A percentile compares a stretch with the other conserved stretches of the same genome.
phyloP scores from a whole-genome alignment of 345 rosid species.

The Pugionium cornutum region DNA sequence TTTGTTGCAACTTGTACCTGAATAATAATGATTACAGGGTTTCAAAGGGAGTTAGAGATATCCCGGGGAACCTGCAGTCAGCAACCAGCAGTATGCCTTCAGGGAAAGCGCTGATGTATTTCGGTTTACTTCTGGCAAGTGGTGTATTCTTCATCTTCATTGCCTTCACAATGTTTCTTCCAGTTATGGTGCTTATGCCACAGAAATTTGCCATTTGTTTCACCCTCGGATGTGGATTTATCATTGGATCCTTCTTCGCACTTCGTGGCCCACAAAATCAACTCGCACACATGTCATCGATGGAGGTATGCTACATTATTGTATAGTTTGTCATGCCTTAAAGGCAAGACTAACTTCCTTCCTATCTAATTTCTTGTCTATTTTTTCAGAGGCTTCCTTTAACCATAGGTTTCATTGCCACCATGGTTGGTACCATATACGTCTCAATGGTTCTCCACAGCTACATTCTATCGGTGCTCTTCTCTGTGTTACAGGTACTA shows the following conservation, averaged over 20 bases:
- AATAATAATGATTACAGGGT: constrained; percentile 48
- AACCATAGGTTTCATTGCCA: constrained; percentile 75
- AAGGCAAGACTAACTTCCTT: not conserved
- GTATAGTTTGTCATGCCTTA: not conserved
- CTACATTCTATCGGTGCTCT: constrained; percentile 85
- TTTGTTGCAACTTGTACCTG: constrained; percentile 20
- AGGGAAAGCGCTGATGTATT: constrained; percentile 82
- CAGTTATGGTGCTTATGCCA: constrained; percentile 88
- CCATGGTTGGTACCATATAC: constrained; percentile 86
- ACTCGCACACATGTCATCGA: constrained; percentile 79
- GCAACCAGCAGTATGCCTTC: constrained; percentile 88
- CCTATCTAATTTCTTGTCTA: constrained; percentile 11
- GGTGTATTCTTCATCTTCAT: constrained; percentile 85
- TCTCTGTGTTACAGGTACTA: constrained; percentile 86
- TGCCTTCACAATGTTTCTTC: constrained; percentile 93
- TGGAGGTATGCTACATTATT: constrained; percentile 55
- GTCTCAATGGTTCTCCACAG: constrained; percentile 96
- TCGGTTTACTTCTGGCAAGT: constrained; percentile 71
- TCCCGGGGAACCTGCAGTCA: constrained; percentile 56
- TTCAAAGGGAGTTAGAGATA: constrained; percentile 85
- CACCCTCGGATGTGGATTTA: constrained; percentile 82
- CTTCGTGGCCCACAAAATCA: constrained; percentile 86
- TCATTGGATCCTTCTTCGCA: constrained; percentile 82
- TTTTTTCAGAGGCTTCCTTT: constrained; percentile 82
- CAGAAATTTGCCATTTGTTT: constrained; percentile 95